Base-by-base conservation (phyloP, 768 basidiomycete genomes). In the Arthromyces matolae region DNA sequence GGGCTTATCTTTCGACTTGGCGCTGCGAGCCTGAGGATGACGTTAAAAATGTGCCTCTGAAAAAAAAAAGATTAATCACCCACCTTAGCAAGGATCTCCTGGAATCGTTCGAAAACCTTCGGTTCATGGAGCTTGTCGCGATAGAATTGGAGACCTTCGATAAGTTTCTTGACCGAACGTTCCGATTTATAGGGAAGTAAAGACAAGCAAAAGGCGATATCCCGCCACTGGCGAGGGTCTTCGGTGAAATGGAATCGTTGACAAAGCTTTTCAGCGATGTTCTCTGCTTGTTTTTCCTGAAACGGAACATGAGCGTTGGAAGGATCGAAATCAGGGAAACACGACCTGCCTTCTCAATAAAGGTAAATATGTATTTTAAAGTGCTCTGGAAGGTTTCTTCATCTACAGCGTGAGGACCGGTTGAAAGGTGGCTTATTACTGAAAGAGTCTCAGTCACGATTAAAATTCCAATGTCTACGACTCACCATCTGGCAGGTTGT, bases 231-330 rank as follows among this genome's bases (percentile, higher is more conserved):
- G 5, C 95, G 80, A 13, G 90, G 80, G 24, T 94, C 92, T 33
- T 89, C 86, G 0, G 88, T 83, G 3, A 91, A 72, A 19, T 88
- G 79, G 83, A 98, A 97, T 7, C 95, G 83, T 60, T 96, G 93
- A 60, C 96, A 99, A 2, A 99, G 82, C 63, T 97, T 99, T 60
- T 99, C 95, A 45, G 98, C 90, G 52, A 99, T 91, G 59, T 79
- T 87, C 67, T 98, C 95, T 0, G 95, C 94, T 80, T 96, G 95
- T 68, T 95, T 97, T 69, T 98, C 93, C 93, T 95, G 59, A n/a
- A 18, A 10, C n/a, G 12, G 23, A 18, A 22, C 20, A 22, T 24
- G 14, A 16, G 12, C 2, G 18, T 22, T 18, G 18, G 25, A 18
- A 12, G 4, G 39, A 28, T 31, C 28, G 36, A 43, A 27, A 20